Evolutionary conservation across 2,329 filamentous ascomycete genomes (phyloP).

Genomic region (Aspergillus aculeatinus): DNA sequence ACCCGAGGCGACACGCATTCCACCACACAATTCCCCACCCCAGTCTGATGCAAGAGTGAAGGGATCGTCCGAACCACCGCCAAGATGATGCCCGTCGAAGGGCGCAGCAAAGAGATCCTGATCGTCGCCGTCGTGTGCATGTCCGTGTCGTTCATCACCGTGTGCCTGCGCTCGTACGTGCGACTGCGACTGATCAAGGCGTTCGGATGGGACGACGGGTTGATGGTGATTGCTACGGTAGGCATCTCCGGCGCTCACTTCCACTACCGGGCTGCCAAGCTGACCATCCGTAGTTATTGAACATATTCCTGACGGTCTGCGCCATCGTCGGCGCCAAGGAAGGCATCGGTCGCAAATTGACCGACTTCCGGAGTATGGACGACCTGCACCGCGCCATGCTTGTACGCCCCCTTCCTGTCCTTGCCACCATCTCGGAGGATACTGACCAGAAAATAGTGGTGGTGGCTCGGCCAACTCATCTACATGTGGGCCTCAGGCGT

Average conservation of each 20-base stretch:
- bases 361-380: slow-evolving; percentile 3
- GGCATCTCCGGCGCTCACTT: background rate
- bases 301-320: slow-evolving; percentile 30
- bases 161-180: slow-evolving; percentile 33
- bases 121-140: slow-evolving; percentile 27
- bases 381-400: slow-evolving; percentile 4
- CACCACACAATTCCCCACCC: too few relatives aligned
- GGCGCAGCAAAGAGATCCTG: slow-evolving; percentile 28
- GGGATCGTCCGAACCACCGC: too few relatives aligned
- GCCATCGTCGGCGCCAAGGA: slow-evolving; percentile 30
- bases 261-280: background rate
- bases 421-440: background rate
- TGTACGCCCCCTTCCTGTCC: background rate
- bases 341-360: slow-evolving; percentile 26
- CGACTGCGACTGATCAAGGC: slow-evolving; percentile 28
- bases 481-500: slow-evolving; percentile 47
- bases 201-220: slow-evolving; percentile 36
- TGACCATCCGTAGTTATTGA: slow-evolving; percentile 23
- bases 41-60: too few relatives aligned
- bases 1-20: too few relatives aligned
- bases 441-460: slow-evolving; percentile 24
- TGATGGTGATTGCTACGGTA: slow-evolving; percentile 36
- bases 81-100: slow-evolving; percentile 20
- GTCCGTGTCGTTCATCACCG: slow-evolving; percentile 25
- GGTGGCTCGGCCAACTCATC: slow-evolving; percentile 52